Evolutionary conservation across 768 basidiomycete species (phyloP), one percentile per base, ranked within the genome.

Genomic region (Rhizopogon roseolus): DNA sequence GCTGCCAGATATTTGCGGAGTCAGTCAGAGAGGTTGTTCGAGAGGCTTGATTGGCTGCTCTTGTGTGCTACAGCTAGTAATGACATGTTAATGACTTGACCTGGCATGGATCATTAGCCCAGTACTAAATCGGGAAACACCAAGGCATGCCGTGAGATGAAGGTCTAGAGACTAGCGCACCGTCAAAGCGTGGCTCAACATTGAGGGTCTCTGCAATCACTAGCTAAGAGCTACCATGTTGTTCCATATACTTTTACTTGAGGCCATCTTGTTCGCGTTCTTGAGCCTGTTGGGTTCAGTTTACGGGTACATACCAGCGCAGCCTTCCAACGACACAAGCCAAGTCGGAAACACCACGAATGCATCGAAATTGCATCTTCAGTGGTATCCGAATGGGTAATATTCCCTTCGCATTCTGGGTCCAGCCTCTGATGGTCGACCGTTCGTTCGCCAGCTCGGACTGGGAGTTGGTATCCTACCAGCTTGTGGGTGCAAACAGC

Each of bases 11-110:
- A 27, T 91, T 92, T 66, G 73, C 63, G 34, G 79, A 88, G 64
- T 82, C 89, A 8, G 79, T 93, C 11, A 76, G 78, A 65, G 87
- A 90, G 59, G 85, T 88, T 45, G 71, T 88, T 2, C 71, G 62
- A 27, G 83, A 74, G 52, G 71, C 63, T 3, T 71, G 28, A 57
- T 27, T 46, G 11, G 17, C 17, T 37, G 29, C 36, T 5, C 3
- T 27, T 25, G 37, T 51, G 39, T 19, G 36, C 28, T 25, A 4
- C 29, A 17, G n/a, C 11, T 10, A 38, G 13, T n/a, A 29, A 13
- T 38, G 27, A 6, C 34, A 19, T 34, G 40, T 8, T n/a, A n/a
- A n/a, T n/a, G n/a, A n/a, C n/a, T n/a, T n/a, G n/a, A n/a, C n/a
- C n/a, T n/a, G n/a, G n/a, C n/a, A n/a, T n/a, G n/a, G n/a, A n/a